A percentile compares a stretch with the other conserved stretches of the same genome.
Conservation (phyloP, 78 protist genomes). For the Polysphondylium violaceum region DNA sequence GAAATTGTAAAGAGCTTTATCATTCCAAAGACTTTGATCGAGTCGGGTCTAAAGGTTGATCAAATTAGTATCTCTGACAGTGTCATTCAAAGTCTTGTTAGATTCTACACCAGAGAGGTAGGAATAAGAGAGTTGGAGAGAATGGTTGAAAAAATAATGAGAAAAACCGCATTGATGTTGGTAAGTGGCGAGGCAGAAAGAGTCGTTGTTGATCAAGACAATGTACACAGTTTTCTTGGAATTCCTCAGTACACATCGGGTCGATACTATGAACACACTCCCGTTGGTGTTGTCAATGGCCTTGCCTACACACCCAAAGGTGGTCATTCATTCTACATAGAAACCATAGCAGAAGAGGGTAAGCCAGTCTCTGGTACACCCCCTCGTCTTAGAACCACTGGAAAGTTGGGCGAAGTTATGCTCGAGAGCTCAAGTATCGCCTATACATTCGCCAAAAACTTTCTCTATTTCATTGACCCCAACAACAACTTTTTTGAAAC, state of each 20-base stretch:
- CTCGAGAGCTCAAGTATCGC: slow-evolving; percentile 90
- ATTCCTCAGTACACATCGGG: slow-evolving; percentile 62
- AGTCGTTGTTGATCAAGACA: slow-evolving; percentile 7
- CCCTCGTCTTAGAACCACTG: slow-evolving; percentile 51
- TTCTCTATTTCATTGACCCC: slow-evolving; percentile 25
- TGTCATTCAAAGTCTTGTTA: slow-evolving; percentile 78
- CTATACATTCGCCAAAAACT: slow-evolving; percentile 84
- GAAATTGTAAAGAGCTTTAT: slow-evolving; percentile 90
- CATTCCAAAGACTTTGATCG: slow-evolving; percentile 72
- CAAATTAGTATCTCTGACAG: slow-evolving; percentile 67
- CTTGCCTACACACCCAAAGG: slow-evolving; percentile 65
- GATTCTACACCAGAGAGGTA: slow-evolving; percentile 93
- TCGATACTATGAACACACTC: slow-evolving; percentile 68
- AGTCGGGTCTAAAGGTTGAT: slow-evolving; percentile 49
- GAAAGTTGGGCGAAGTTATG: slow-evolving; percentile 93
- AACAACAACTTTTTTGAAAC: slow-evolving; percentile 46
- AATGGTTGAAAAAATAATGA: slow-evolving; percentile 88
- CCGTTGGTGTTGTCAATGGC: slow-evolving; percentile 79
- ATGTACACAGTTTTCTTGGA: slow-evolving; percentile 51
- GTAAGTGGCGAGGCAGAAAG: slow-evolving; percentile 38
- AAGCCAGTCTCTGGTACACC: neutral
- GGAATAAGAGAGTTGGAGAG: slow-evolving; percentile 95
- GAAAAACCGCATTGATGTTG: slow-evolving; percentile 92
- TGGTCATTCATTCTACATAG: slow-evolving; percentile 74
- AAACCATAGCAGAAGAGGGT: slow-evolving; percentile 46